These are phyloP conservation scores for Bondarzewia mesenterica DNA, from an alignment of 1,284 basidiomycete species.

Conservation along the genomic window DNA sequence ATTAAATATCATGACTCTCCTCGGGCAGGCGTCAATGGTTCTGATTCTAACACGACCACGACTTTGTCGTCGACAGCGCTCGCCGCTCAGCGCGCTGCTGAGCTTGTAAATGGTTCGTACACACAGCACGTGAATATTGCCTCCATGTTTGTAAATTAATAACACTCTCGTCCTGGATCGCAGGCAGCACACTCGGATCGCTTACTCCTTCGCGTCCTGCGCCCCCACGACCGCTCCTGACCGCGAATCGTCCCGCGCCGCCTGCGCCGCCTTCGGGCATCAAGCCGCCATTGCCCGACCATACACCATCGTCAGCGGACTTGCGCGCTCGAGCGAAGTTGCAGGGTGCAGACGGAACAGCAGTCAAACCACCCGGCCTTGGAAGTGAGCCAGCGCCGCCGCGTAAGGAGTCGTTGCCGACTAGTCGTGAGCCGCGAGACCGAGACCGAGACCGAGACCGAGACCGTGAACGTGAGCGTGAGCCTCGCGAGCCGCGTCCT, in stretches of 20 bases:
- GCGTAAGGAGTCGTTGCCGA: constrained; percentile 41
- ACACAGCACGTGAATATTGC: too few species aligned
- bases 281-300: constrained; percentile 37
- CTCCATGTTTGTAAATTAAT: too few species aligned
- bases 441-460: constrained; percentile 18
- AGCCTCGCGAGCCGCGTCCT: constrained; percentile 26
- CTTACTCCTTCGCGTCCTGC: constrained; percentile 40
- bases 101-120: constrained; percentile 56
- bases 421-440: constrained; percentile 10
- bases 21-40: constrained; percentile 38
- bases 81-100: constrained; percentile 37
- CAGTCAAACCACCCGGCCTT: constrained; percentile 25
- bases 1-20: constrained; percentile 54
- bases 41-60: neutral
- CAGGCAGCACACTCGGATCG: neutral
- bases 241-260: constrained; percentile 43
- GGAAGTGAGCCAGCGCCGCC: constrained; percentile 22
- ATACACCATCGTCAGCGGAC: constrained; percentile 55
- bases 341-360: constrained; percentile 29
- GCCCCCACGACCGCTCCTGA: constrained; percentile 42
- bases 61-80: neutral
- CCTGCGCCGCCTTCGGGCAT: constrained; percentile 23
- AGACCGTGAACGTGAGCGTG: constrained; percentile 14
- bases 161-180: neutral
- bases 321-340: constrained; percentile 53